Conservation (phyloP, 441 rosid genomes). For the Erodium moschatum region DNA sequence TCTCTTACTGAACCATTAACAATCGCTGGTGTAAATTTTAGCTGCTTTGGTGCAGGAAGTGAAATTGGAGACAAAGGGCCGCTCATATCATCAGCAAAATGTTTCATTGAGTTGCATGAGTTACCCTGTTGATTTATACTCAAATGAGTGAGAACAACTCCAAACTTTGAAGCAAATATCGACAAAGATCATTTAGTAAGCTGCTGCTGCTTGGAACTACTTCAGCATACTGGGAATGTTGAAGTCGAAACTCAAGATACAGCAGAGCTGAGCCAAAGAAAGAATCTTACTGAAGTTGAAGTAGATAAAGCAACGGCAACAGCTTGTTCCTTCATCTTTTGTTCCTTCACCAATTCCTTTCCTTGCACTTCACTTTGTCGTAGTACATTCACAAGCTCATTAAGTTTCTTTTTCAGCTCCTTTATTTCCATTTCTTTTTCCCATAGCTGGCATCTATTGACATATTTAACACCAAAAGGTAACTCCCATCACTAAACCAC, state of each 20-base stretch:
- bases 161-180: neutral
- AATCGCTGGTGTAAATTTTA: slow-evolving; percentile 44
- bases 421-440: slow-evolving; percentile 47
- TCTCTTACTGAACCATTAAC: slow-evolving; percentile 43
- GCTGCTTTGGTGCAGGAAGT: slow-evolving; percentile 56
- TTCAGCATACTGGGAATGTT: neutral
- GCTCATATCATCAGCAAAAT: slow-evolving; percentile 33
- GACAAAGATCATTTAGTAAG: neutral
- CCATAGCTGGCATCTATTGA: slow-evolving; percentile 44
- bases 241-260: neutral
- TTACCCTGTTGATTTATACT: slow-evolving; percentile 36
- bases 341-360: slow-evolving; percentile 46
- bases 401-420: slow-evolving; percentile 49
- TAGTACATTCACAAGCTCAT: slow-evolving; percentile 41
- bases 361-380: slow-evolving; percentile 46
- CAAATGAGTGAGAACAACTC: slow-evolving; percentile 12
- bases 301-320: slow-evolving; percentile 45
- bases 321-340: slow-evolving; percentile 48
- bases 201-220: neutral
- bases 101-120: slow-evolving; percentile 45
- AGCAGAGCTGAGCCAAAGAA: slow-evolving; percentile 7
- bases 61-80: slow-evolving; percentile 43
- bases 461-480: neutral
- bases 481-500: neutral
- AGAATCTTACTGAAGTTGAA: slow-evolving; percentile 34